Evolutionary conservation across 495 filamentous ascomycete genomes (phyloP).

Genomic region (Lasiosphaeria miniovina): DNA sequence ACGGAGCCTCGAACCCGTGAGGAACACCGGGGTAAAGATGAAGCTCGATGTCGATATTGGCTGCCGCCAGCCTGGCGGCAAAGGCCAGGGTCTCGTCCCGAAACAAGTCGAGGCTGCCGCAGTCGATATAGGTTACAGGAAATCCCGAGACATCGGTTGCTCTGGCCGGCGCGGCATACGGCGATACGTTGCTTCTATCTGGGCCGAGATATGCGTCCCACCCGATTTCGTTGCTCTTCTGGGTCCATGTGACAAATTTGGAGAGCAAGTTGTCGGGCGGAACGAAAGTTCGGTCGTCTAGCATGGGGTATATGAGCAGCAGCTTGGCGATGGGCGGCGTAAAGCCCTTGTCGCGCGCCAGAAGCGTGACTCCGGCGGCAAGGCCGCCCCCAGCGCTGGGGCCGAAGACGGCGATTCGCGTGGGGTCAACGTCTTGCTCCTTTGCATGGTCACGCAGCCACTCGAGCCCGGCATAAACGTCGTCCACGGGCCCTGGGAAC

Average conservation of each 20-base stretch:
- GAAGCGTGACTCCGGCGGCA: slow-evolving; percentile 31
- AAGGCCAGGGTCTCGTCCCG: slow-evolving; percentile 42
- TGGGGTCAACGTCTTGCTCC: slow-evolving; percentile 34
- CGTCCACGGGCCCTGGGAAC: slow-evolving; percentile 31
- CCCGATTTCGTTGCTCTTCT: slow-evolving; percentile 29
- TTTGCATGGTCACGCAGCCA: slow-evolving; percentile 29
- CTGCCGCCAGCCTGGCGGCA: slow-evolving; percentile 34
- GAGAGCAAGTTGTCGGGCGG: slow-evolving; percentile 24
- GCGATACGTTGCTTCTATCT: slow-evolving; percentile 18
- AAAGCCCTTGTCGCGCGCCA: slow-evolving; percentile 32
- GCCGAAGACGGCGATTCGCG: slow-evolving; percentile 36
- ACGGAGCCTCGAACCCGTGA: slow-evolving; percentile 43
- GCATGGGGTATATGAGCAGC: slow-evolving; percentile 40
- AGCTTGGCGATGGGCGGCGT: slow-evolving; percentile 28
- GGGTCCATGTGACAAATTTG: slow-evolving; percentile 35
- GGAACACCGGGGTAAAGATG: slow-evolving; percentile 50
- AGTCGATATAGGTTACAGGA: slow-evolving; percentile 38
- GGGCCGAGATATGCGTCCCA: slow-evolving; percentile 34
- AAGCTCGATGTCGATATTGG: slow-evolving; percentile 44
- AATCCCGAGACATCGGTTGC: slow-evolving; percentile 31
- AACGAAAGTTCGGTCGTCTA: slow-evolving; percentile 37
- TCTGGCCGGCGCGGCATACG: slow-evolving; percentile 41
- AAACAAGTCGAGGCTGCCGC: slow-evolving; percentile 41
- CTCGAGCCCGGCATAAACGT: slow-evolving; percentile 32
- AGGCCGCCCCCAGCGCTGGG: slow-evolving; percentile 41